These are phyloP conservation scores for Primulina tabacum DNA, from an alignment of 257 asterid genomes.

Conservation along the genomic window DNA sequence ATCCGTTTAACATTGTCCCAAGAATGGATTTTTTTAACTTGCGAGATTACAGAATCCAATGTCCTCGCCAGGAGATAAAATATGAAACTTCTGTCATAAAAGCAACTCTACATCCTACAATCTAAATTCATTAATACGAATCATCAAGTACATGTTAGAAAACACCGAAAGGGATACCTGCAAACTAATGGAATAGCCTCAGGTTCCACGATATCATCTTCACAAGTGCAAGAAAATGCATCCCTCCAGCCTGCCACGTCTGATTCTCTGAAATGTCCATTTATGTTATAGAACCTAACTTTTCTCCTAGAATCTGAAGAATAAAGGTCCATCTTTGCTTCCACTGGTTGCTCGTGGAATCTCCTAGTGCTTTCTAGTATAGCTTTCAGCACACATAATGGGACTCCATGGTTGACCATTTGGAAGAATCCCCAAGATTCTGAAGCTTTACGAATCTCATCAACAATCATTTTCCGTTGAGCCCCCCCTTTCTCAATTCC, in stretches of 20 bases:
- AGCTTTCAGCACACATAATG: constrained; percentile 37
- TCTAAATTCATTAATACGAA: not conserved
- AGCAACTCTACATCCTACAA: not conserved
- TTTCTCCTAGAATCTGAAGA: constrained; percentile 41
- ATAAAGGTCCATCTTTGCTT: constrained; percentile 48
- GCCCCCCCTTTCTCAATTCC: constrained; percentile 30
- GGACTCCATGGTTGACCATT: constrained; percentile 66
- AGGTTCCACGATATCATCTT: constrained; percentile 39
- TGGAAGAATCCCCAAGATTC: constrained; percentile 71
- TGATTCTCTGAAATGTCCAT: constrained; percentile 38
- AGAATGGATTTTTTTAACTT: not conserved
- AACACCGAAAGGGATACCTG: constrained; percentile 35
- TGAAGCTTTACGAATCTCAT: constrained; percentile 51
- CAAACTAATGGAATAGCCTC: constrained; percentile 49
- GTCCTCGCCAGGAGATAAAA: not conserved
- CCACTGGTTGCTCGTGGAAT: constrained; percentile 61
- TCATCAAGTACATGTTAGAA: not conserved
- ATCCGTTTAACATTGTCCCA: not conserved
- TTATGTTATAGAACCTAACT: constrained; percentile 47
- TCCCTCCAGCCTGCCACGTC: constrained; percentile 70
- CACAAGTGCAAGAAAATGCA: constrained; percentile 48
- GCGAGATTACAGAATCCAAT: no score
- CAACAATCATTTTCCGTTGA: constrained; percentile 32
- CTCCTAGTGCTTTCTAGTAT: constrained; percentile 40
- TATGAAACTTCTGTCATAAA: not conserved